Base-by-base conservation (phyloP, 1,139 yeast genomes). In the Hansenula sp. region DNA sequence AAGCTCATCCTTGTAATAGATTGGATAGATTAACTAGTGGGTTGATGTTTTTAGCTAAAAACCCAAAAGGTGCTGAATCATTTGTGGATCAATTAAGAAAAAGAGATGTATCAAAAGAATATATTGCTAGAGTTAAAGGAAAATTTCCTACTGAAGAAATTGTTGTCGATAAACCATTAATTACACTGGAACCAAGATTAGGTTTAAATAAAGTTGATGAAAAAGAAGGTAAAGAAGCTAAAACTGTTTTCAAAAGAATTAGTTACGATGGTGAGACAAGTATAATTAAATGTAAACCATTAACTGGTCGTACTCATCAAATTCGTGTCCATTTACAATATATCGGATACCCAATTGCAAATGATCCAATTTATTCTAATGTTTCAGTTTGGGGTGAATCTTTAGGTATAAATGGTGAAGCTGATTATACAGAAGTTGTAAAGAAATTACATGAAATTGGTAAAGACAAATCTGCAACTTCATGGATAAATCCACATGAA, bases 261-360 rank as follows among this genome's bases (percentile, higher is more conserved):
- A 58, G 59, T 37, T 68, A 63, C 44, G 64, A 60, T 51, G 80
- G 86, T 10, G 64, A 62, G 43, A 66, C 76, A 20, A 77, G 95
- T 43, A 70, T 92, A 29, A 96, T 92, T 3, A 72, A 80, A 44
- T 90, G 97, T 60, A 73, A 68, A 45, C 98, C 98, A 1, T 63
- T 75, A 17, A 90, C 98, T 0, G 98, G 98, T 0, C 71, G 98
- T 54, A 87, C 97, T 0, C 98, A 92, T 60, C 98, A 92, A 58
- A 88, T 92, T 38, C 67, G 98, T 41, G 96, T 92, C 0, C 98
- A 92, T 64, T 64, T 92, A 41, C 97, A 90, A 60, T 84, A 73
- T 52, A 56, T 92, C 22, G 96, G 97, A 0, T 77, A 77, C 53
- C 96, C 98, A 1, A 92, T 92, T 39, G 96, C 95, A 24, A 92